These are phyloP conservation scores for Phylloporus scabripes DNA, from an alignment of 768 basidiomycete species.

Conservation along the genomic window DNA sequence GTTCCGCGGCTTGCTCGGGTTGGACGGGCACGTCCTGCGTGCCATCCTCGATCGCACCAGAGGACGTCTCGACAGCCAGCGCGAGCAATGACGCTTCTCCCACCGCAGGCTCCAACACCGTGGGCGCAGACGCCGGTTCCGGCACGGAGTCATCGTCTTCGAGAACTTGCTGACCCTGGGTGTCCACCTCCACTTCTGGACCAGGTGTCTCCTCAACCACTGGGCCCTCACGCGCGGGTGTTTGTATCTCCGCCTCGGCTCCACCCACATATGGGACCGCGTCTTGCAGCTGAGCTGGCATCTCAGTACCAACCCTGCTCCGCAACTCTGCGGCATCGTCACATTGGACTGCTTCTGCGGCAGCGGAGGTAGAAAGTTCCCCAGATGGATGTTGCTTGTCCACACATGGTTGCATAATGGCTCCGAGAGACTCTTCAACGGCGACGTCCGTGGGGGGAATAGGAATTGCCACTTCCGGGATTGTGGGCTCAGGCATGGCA, in stretches of 20 bases:
- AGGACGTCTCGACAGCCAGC: neutral
- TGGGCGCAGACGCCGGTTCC: neutral
- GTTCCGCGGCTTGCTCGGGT: constrained; percentile 6
- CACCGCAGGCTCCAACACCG: constrained; percentile 4
- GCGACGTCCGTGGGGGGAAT: neutral
- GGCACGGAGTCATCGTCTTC: neutral
- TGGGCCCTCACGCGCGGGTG: constrained; percentile 10
- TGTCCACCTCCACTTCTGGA: constrained; percentile 2
- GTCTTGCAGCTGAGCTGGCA: constrained; percentile 9
- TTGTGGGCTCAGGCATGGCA: constrained; percentile 3
- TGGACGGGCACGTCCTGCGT: neutral
- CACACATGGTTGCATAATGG: neutral
- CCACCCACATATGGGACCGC: neutral
- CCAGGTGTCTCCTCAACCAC: constrained; percentile 16
- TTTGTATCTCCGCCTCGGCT: constrained; percentile 13
- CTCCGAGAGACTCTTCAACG: neutral
- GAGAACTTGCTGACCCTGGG: neutral
- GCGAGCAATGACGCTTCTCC: neutral
- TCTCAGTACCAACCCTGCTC: constrained; percentile 8
- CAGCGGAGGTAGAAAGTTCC: constrained; percentile 6
- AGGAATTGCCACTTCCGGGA: neutral
- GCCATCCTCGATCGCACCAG: neutral
- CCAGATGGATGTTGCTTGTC: constrained; percentile 6
- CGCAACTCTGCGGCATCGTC: neutral
- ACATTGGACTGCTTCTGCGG: constrained; percentile 3